Conservation (phyloP, 495 filamentous ascomycete genomes). For the Friedmanniomyces simplex region DNA sequence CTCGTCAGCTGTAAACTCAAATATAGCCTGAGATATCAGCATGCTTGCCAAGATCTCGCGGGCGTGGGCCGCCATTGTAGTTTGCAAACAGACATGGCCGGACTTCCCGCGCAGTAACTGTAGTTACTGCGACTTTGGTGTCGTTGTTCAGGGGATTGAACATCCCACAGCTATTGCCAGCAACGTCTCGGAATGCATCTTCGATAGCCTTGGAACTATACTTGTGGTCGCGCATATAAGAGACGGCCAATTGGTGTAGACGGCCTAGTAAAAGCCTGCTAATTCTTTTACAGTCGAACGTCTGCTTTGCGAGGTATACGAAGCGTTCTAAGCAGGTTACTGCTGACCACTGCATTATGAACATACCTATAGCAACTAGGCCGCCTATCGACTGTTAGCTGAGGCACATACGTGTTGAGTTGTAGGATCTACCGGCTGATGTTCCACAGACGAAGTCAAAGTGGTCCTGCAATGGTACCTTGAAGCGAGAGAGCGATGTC, state of each 20-base stretch:
- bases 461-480: conserved; percentile 23
- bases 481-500: conserved; percentile 18
- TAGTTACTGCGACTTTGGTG: background rate
- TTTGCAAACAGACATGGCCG: background rate
- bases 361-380: background rate
- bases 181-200: background rate
- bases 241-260: background rate
- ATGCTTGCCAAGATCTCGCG: background rate
- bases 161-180: background rate
- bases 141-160: background rate
- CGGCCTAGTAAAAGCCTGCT: background rate
- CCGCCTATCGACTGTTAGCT: background rate
- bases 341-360: background rate
- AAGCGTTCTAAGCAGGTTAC: background rate
- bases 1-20: background rate
- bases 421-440: conserved; percentile 1
- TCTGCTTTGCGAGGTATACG: background rate
- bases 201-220: background rate
- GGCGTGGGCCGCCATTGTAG: background rate
- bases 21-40: background rate
- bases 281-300: background rate
- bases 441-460: conserved; percentile 30
- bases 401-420: background rate
- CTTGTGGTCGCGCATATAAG: background rate
- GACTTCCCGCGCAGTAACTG: background rate